phyloP scores from a whole-genome alignment of 2,329 filamentous ascomycete genomes.

The Fusarium siculi region DNA sequence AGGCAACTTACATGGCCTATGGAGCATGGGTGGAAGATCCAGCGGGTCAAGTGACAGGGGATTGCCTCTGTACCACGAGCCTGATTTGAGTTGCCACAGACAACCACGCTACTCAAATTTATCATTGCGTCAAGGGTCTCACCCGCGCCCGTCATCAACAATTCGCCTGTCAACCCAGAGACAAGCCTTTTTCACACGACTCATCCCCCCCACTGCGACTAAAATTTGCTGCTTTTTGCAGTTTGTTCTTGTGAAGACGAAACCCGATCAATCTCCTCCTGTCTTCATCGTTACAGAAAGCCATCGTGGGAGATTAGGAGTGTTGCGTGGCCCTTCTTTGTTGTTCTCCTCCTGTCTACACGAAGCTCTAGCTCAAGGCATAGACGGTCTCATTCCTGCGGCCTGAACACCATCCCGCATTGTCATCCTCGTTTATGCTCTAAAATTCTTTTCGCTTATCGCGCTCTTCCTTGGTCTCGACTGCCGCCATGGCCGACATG shows the following conservation, averaged over 20 bases:
- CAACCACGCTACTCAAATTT: constrained; percentile 46
- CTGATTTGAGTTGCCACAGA: constrained; percentile 53
- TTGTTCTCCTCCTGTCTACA: constrained; percentile 13
- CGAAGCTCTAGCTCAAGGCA: constrained; percentile 9
- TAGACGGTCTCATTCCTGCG: constrained; percentile 28
- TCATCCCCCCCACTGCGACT: constrained; percentile 36
- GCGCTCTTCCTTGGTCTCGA: constrained; percentile 15
- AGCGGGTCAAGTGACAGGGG: constrained; percentile 40
- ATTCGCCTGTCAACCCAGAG: constrained; percentile 35
- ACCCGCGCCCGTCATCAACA: constrained; percentile 39
- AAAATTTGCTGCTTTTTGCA: constrained; percentile 10
- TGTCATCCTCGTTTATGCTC: constrained; percentile 17
- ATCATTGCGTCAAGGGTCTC: constrained; percentile 49
- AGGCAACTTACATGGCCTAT: neutral
- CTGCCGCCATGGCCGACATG: constrained; percentile 67
- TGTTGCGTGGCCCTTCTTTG: constrained; percentile 24
- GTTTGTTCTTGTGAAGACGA: neutral
- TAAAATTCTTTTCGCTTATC: constrained; percentile 9
- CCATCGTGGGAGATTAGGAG: neutral
- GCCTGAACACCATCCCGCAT: constrained; percentile 27
- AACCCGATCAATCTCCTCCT: neutral
- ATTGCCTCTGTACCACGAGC: neutral
- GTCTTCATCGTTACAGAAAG: neutral
- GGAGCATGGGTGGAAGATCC: neutral
- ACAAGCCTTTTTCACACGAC: constrained; percentile 27